Evolutionary conservation across 345 rosid species (phyloP).

Genomic region (Trapa incisa): DNA sequence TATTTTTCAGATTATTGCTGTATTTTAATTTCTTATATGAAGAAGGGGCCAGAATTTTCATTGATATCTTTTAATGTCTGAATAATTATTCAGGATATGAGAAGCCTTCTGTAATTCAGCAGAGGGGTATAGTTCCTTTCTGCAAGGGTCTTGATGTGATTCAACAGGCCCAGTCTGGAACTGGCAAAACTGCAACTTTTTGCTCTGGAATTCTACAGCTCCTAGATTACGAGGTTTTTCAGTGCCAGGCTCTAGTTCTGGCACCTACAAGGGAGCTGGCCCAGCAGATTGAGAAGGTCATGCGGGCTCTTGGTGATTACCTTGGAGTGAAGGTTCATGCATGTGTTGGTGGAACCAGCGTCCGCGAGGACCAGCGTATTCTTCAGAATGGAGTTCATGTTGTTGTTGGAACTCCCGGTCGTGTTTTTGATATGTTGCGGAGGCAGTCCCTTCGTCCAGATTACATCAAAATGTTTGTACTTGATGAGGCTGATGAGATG

Average conservation of each 20-base stretch:
- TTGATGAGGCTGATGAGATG: slow-evolving; percentile 99
- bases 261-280: slow-evolving; percentile 95
- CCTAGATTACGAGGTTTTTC: slow-evolving; percentile 55
- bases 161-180: slow-evolving; percentile 97
- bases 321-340: slow-evolving; percentile 94
- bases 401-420: slow-evolving; percentile 96
- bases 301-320: slow-evolving; percentile 94
- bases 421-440: slow-evolving; percentile 90
- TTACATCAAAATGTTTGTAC: slow-evolving; percentile 74
- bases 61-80: background rate
- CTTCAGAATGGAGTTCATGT: slow-evolving; percentile 92
- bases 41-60: too few relatives aligned
- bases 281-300: slow-evolving; percentile 95
- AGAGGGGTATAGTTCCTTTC: slow-evolving; percentile 88
- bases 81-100: slow-evolving; percentile 40
- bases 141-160: slow-evolving; percentile 94
- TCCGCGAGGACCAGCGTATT: slow-evolving; percentile 86
- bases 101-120: slow-evolving; percentile 98
- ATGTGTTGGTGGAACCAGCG: slow-evolving; percentile 97
- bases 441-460: slow-evolving; percentile 83
- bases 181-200: slow-evolving; percentile 92
- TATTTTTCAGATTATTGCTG: background rate
- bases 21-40: background rate
- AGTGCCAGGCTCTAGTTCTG: slow-evolving; percentile 83
- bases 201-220: slow-evolving; percentile 92